A percentile compares a stretch with the other conserved stretches of the same genome.
These are phyloP conservation scores for Pelargonium australe DNA, from an alignment of 441 rosid species.

Conservation along the genomic window DNA sequence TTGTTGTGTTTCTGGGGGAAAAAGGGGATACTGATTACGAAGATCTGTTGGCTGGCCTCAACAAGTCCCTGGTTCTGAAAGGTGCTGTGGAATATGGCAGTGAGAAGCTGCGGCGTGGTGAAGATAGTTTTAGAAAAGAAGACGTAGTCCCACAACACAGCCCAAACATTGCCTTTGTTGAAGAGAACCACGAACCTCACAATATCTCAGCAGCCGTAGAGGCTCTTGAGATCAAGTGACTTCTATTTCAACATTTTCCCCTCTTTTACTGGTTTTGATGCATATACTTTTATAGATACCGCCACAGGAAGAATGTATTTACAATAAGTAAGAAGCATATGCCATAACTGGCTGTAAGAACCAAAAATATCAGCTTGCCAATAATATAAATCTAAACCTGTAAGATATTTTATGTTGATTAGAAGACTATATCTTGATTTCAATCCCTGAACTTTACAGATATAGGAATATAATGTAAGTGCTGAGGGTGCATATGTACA, in stretches of 20 bases:
- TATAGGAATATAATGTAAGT: not conserved
- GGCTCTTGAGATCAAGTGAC: slow-evolving; percentile 44
- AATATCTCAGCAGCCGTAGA: slow-evolving; percentile 46
- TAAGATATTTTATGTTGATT: slow-evolving; percentile 8
- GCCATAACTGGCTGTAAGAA: slow-evolving; percentile 3
- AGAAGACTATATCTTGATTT: not conserved
- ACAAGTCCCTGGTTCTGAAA: slow-evolving; percentile 53
- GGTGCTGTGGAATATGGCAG: slow-evolving; percentile 53
- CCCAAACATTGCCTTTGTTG: slow-evolving; percentile 39
- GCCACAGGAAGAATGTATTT: not conserved
- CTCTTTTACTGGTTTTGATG: slow-evolving; percentile 7
- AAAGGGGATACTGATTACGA: slow-evolving; percentile 86
- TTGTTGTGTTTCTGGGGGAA: slow-evolving; percentile 66
- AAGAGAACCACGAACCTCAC: slow-evolving; percentile 37
- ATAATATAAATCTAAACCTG: not conserved
- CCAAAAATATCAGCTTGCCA: slow-evolving; percentile 1
- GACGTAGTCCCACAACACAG: slow-evolving; percentile 46
- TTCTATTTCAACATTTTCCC: slow-evolving; percentile 4
- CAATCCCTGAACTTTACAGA: not conserved
- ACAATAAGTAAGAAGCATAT: not conserved
- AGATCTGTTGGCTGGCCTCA: slow-evolving; percentile 63
- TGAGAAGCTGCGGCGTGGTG: slow-evolving; percentile 48
- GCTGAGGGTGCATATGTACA: not conserved
- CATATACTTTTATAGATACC: slow-evolving; percentile 6
- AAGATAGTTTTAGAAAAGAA: slow-evolving; percentile 55